Conservation (phyloP, 805 yeast genomes). For the Yamadazyma insecticola region DNA sequence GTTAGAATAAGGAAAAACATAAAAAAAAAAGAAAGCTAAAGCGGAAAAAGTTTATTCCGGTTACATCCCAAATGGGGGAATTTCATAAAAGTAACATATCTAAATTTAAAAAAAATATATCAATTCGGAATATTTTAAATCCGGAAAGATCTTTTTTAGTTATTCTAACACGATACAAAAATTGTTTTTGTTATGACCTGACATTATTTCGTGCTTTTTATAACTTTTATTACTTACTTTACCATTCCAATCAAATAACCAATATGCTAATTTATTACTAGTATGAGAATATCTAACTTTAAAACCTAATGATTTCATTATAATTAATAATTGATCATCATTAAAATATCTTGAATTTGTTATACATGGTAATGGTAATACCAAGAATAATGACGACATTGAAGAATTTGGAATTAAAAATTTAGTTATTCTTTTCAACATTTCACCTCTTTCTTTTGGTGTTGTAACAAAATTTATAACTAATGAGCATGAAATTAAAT, state of each 20-base stretch:
- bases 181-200: conserved; percentile 64
- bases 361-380: conserved; percentile 84
- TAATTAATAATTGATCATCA: conserved; percentile 31
- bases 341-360: conserved; percentile 76
- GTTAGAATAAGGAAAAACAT: too few relatives aligned
- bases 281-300: conserved; percentile 41
- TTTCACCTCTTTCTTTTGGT: conserved; percentile 65
- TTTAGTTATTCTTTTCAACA: conserved; percentile 57
- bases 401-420: conserved; percentile 42
- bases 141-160: too few relatives aligned
- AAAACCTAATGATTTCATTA: conserved; percentile 64
- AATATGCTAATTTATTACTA: conserved; percentile 70
- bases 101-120: too few relatives aligned
- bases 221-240: conserved; percentile 13
- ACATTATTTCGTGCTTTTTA: conserved; percentile 46
- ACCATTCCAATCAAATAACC: conserved; percentile 55
- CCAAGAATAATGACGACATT: conserved; percentile 52
- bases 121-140: too few relatives aligned
- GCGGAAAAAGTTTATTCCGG: too few relatives aligned
- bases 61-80: too few relatives aligned
- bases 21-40: too few relatives aligned
- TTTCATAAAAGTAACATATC: too few relatives aligned
- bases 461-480: conserved; percentile 87
- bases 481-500: conserved; percentile 74
- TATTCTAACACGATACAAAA: conserved; percentile 40